These are phyloP conservation scores for Ephemerocybe angulata DNA, from an alignment of 768 basidiomycete species.

Conservation along the genomic window DNA sequence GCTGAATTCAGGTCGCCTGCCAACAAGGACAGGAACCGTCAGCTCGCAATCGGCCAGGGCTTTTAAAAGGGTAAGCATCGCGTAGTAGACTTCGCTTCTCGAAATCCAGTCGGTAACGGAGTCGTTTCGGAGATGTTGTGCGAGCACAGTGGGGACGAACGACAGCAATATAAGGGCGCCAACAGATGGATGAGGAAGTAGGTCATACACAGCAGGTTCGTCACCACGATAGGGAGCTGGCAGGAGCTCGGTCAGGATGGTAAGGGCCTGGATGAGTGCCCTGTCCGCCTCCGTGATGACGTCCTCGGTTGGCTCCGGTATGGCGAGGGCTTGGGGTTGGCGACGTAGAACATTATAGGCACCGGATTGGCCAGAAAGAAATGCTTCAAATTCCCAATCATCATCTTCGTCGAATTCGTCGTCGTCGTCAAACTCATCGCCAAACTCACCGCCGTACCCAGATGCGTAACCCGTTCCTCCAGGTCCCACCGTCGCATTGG, in stretches of 20 bases:
- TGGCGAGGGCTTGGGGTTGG: no score
- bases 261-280: constrained; percentile 34
- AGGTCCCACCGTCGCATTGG: constrained; percentile 37
- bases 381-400: not conserved
- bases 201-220: constrained; percentile 40
- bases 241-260: constrained; percentile 37
- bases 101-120: constrained; percentile 51
- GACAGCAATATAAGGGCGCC: constrained; percentile 40
- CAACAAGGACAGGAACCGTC: constrained; percentile 42
- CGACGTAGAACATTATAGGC: no score
- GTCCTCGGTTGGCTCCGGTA: no score
- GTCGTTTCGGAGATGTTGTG: constrained; percentile 49
- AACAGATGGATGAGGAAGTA: constrained; percentile 47
- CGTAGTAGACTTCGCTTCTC: constrained; percentile 44
- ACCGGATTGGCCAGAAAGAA: no score
- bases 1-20: constrained; percentile 33
- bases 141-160: constrained; percentile 44
- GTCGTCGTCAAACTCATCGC: not conserved
- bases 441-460: not conserved
- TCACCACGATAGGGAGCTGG: constrained; percentile 47
- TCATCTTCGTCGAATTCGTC: not conserved
- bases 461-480: constrained; percentile 50
- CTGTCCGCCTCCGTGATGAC: constrained; percentile 40
- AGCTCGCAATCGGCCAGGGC: constrained; percentile 51
- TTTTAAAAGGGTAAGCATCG: constrained; percentile 44